Conservation (phyloP, 2,329 filamentous ascomycete species). For the Bipolaris victoriae region DNA sequence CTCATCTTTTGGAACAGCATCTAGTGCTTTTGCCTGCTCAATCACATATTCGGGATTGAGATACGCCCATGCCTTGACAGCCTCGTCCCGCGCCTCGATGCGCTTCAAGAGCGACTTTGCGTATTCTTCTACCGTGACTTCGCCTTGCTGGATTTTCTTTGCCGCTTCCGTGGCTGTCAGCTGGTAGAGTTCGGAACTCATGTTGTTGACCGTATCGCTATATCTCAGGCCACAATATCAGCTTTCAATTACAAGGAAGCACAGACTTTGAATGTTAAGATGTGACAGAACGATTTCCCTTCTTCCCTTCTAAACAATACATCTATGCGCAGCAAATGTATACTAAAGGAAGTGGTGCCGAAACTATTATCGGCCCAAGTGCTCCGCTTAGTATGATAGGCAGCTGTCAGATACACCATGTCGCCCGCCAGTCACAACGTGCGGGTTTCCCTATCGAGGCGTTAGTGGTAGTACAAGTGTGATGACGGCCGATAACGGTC, state of each 20-base stretch:
- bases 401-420: not conserved
- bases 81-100: conserved; percentile 32
- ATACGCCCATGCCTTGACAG: conserved; percentile 42
- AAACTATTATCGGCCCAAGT: not conserved
- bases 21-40: conserved; percentile 58
- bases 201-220: not conserved
- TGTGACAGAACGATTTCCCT: not conserved
- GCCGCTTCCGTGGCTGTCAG: conserved; percentile 35
- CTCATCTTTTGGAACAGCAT: conserved; percentile 55
- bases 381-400: conserved; percentile 2
- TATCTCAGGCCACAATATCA: no score
- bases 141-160: conserved; percentile 29
- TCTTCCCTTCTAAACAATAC: not conserved
- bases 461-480: not conserved
- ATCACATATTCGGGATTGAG: conserved; percentile 52
- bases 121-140: conserved; percentile 37
- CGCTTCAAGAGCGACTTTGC: conserved; percentile 38
- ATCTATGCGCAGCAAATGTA: not conserved
- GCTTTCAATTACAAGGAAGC: no score
- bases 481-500: conserved; percentile 9
- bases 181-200: conserved; percentile 21
- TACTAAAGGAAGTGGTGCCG: not conserved
- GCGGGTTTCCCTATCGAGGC: conserved; percentile 5
- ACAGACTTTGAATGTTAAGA: not conserved
- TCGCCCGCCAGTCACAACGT: not conserved